Conservation (phyloP, 2,329 filamentous ascomycete genomes). For the Pseudogymnoascus sp. region DNA sequence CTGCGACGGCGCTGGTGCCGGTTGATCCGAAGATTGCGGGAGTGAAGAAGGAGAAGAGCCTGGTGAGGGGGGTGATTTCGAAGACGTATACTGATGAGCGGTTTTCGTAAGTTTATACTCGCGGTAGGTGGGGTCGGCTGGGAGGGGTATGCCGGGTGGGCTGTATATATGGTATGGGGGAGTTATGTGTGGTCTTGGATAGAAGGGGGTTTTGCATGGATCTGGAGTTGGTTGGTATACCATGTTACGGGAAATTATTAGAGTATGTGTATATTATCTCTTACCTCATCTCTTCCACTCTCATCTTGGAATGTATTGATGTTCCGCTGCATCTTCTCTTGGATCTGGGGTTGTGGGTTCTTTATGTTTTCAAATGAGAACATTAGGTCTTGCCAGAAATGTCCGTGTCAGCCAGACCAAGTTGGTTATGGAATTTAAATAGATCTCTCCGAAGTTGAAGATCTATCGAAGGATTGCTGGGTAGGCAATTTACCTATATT, state of each 20-base stretch:
- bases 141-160: background rate
- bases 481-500: background rate
- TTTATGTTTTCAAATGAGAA: background rate
- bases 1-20: background rate
- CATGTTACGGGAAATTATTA: background rate
- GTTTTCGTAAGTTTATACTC: background rate
- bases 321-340: background rate
- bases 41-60: background rate
- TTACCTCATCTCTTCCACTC: background rate
- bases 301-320: background rate
- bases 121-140: background rate
- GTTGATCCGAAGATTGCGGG: background rate
- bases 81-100: background rate
- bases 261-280: slow-evolving; percentile 7
- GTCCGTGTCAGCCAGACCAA: background rate
- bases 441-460: background rate
- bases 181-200: background rate
- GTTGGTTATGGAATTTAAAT: background rate
- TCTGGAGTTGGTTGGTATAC: background rate
- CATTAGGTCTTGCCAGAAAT: background rate
- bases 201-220: background rate
- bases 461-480: background rate
- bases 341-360: background rate
- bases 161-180: background rate
- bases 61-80: background rate